Evolutionary conservation across 2,329 filamentous ascomycete species (phyloP).

Genomic region (Xylaria hypoxylon): DNA sequence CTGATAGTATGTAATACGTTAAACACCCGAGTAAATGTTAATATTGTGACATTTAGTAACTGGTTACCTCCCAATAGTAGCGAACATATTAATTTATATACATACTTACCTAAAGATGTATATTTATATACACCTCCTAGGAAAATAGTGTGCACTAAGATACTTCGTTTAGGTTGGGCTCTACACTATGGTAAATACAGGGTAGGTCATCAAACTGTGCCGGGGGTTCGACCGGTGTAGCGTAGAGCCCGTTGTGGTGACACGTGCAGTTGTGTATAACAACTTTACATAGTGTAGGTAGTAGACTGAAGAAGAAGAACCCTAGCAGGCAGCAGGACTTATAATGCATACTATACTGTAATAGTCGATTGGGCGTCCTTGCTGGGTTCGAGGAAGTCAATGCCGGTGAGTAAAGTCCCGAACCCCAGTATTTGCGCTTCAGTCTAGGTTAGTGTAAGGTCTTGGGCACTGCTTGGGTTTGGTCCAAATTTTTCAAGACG

Average conservation of each 20-base stretch:
- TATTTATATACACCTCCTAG: no score
- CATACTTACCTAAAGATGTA: background rate
- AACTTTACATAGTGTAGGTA: background rate
- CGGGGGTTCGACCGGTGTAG: slow-evolving; percentile 7
- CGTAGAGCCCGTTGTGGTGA: background rate
- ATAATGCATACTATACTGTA: slow-evolving; percentile 22
- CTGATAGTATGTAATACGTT: no score
- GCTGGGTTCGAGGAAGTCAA: slow-evolving; percentile 17
- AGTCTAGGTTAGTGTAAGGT: slow-evolving; percentile 13
- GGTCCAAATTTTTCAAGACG: slow-evolving; percentile 15
- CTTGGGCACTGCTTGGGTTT: slow-evolving; percentile 1
- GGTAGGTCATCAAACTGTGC: background rate
- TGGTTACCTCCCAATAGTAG: background rate
- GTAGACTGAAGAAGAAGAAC: slow-evolving; percentile 8
- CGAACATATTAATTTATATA: background rate
- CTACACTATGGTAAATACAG: background rate
- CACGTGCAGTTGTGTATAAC: background rate
- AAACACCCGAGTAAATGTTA: background rate
- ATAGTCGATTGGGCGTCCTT: slow-evolving; percentile 1
- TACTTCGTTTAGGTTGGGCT: no score
- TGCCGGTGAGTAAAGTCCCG: slow-evolving; percentile 1
- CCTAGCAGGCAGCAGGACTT: slow-evolving; percentile 1
- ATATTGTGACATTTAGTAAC: background rate
- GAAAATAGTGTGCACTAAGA: no score
- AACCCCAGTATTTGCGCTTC: slow-evolving; percentile 12